Evolutionary conservation across 2,329 filamentous ascomycete genomes (phyloP).

Genomic region (Diaporthe helianthi): DNA sequence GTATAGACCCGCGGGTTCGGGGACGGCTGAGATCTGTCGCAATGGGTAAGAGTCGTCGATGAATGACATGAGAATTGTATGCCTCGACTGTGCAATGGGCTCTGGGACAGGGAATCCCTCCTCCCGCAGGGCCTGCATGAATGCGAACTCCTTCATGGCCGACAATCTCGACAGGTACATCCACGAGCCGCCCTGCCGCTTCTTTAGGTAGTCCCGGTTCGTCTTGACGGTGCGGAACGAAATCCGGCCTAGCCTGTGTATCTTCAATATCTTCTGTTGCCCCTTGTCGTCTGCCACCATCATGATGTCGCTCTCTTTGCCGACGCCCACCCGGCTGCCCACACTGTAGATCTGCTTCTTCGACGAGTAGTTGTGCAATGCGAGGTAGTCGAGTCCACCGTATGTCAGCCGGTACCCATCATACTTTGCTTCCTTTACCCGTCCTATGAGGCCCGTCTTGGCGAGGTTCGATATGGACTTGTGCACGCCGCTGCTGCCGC

Average conservation of each 20-base stretch:
- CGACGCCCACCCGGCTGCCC: conserved; percentile 92
- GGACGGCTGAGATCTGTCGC: conserved; percentile 83
- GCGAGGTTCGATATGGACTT: conserved; percentile 88
- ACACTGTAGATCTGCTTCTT: conserved; percentile 86
- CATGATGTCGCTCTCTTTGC: conserved; percentile 97
- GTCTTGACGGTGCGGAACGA: conserved; percentile 96
- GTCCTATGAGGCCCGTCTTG: conserved; percentile 89
- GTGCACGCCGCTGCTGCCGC: conserved; percentile 80
- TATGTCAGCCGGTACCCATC: conserved; percentile 97
- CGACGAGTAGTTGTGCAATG: conserved; percentile 86
- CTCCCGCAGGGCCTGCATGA: conserved; percentile 85
- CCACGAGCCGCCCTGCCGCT: conserved; percentile 79
- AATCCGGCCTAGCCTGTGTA: conserved; percentile 92
- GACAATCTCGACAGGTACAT: conserved; percentile 97
- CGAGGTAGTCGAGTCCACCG: conserved; percentile 96
- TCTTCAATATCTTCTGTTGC: conserved; percentile 85
- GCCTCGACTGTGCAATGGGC: conserved; percentile 86
- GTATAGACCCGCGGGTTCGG: conserved; percentile 85
- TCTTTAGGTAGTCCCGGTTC: conserved; percentile 91
- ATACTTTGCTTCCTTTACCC: conserved; percentile 94
- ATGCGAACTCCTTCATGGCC: conserved; percentile 91
- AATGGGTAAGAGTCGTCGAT: conserved; percentile 94
- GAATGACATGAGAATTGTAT: conserved; percentile 95
- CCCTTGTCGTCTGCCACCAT: conserved; percentile 85
- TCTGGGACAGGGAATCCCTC: conserved; percentile 91